A percentile compares a stretch with the other conserved stretches of the same genome.
Conservation (phyloP, 2,329 filamentous ascomycete species). For the Colletotrichum gigasporum region DNA sequence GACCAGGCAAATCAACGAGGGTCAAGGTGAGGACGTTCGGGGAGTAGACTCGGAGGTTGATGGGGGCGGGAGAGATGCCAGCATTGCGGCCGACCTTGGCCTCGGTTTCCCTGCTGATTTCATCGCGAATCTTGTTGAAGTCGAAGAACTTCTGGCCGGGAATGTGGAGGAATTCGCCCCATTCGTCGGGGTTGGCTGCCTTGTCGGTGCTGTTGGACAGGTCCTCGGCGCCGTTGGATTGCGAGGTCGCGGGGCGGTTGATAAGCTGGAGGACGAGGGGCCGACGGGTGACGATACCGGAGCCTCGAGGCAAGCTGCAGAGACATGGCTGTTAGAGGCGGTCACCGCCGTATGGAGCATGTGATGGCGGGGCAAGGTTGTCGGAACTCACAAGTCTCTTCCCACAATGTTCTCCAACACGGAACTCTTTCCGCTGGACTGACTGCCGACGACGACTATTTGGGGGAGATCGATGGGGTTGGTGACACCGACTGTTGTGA, state of each 20-base stretch:
- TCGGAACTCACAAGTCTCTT: slow-evolving; percentile 86
- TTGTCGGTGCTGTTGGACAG: slow-evolving; percentile 77
- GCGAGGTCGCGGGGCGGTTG: slow-evolving; percentile 76
- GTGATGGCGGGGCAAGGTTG: slow-evolving; percentile 30
- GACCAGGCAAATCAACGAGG: slow-evolving; percentile 92
- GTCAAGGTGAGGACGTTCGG: slow-evolving; percentile 98
- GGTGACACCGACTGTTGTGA: slow-evolving; percentile 97
- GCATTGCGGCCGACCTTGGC: slow-evolving; percentile 96
- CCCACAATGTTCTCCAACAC: slow-evolving; percentile 99
- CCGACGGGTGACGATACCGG: slow-evolving; percentile 95
- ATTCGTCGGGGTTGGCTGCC: slow-evolving; percentile 92
- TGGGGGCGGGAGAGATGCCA: slow-evolving; percentile 94
- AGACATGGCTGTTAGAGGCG: slow-evolving; percentile 38
- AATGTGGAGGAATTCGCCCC: slow-evolving; percentile 98
- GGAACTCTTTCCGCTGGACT: slow-evolving; percentile 99
- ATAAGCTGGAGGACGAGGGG: slow-evolving; percentile 98
- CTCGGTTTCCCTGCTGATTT: slow-evolving; percentile 96
- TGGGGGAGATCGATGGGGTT: slow-evolving; percentile 99
- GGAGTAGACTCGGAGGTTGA: slow-evolving; percentile 98
- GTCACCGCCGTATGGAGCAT: slow-evolving; percentile 7
- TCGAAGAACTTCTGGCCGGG: slow-evolving; percentile 97
- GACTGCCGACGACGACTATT: slow-evolving; percentile 97
- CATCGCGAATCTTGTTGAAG: slow-evolving; percentile 97
- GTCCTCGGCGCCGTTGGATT: slow-evolving; percentile 79
- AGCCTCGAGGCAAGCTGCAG: slow-evolving; percentile 89